Percentiles rank a stretch among this genome's conserved stretches.
Evolutionary conservation across 495 filamentous ascomycete genomes (phyloP).

Genomic region (Neurospora sublineolata): DNA sequence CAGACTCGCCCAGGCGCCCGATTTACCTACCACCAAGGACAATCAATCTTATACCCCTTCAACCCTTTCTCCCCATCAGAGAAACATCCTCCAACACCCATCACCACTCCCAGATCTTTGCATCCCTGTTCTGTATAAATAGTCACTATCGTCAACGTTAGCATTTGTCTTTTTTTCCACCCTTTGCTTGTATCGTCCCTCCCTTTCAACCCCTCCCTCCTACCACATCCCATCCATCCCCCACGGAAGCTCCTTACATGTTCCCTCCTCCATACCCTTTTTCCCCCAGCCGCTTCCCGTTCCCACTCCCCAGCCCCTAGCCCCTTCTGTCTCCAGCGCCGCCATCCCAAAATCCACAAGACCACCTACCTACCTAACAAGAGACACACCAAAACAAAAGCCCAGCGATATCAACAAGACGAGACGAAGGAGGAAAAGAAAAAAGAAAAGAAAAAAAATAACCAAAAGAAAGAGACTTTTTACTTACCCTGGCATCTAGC

Average conservation of each 20-base stretch:
- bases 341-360: too few species aligned
- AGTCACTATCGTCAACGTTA: not conserved
- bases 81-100: not conserved
- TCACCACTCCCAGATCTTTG: not conserved
- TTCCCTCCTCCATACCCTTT: not conserved
- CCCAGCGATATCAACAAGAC: not conserved
- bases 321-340: too few species aligned
- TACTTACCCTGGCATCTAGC: not conserved
- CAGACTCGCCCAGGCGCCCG: not conserved
- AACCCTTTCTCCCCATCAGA: not conserved
- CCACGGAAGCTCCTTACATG: not conserved
- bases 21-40: not conserved
- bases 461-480: not conserved
- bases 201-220: not conserved
- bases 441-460: not conserved
- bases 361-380: too few species aligned
- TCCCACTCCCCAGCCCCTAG: too few species aligned
- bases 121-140: not conserved
- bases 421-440: not conserved
- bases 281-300: too few species aligned
- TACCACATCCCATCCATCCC: not conserved
- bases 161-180: not conserved
- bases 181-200: not conserved
- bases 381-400: not conserved
- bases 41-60: not conserved